phyloP scores from a whole-genome alignment of 2,329 filamentous ascomycete species.

The Ploettnerulaceae sp. region DNA sequence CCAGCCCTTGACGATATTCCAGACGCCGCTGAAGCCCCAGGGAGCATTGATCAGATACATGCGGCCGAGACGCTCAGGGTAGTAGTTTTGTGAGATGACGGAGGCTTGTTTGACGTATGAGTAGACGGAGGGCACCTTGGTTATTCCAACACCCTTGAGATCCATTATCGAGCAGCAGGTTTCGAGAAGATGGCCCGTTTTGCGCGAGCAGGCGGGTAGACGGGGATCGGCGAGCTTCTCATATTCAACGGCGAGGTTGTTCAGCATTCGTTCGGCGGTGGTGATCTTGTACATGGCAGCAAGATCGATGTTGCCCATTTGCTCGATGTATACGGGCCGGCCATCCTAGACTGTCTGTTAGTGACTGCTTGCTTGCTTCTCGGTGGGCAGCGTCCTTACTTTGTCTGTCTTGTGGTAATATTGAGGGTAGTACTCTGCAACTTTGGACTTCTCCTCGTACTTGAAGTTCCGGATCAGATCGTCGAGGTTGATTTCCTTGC shows the following conservation, averaged over 20 bases:
- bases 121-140: constrained; percentile 78
- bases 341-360: constrained; percentile 62
- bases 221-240: constrained; percentile 92
- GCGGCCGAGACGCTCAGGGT: constrained; percentile 92
- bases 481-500: constrained; percentile 80
- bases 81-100: constrained; percentile 95
- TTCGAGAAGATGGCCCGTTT: constrained; percentile 83
- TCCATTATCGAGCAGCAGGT: constrained; percentile 99
- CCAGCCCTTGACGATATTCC: constrained; percentile 84
- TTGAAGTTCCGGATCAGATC: constrained; percentile 75
- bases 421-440: constrained; percentile 92
- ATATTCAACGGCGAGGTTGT: constrained; percentile 96
- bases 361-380: neutral
- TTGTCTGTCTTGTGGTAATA: constrained; percentile 98
- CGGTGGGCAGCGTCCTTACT: constrained; percentile 37
- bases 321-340: constrained; percentile 94
- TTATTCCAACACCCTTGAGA: constrained; percentile 85
- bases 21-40: constrained; percentile 88
- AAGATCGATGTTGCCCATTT: constrained; percentile 89
- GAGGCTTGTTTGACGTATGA: constrained; percentile 81
- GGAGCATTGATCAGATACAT: constrained; percentile 97
- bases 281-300: constrained; percentile 90
- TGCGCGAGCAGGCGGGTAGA: constrained; percentile 91
- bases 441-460: constrained; percentile 76
- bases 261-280: constrained; percentile 85